Conservation (phyloP, 257 asterid genomes). For the Ligustrum vulgare region DNA sequence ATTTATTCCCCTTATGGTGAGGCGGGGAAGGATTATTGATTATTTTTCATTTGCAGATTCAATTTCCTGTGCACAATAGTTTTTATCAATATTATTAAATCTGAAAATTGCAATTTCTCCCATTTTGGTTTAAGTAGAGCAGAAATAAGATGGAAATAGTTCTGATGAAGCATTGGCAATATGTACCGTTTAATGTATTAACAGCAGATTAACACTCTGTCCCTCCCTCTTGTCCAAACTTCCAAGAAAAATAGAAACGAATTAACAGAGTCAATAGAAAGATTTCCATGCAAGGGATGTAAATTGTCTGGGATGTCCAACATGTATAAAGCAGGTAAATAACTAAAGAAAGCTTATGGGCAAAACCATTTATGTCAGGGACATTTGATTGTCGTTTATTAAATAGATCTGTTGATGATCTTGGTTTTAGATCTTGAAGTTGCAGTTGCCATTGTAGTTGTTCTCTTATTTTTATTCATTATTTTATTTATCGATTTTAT, state of each 20-base stretch:
- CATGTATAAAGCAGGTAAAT: background rate
- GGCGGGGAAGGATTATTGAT: constrained; percentile 16
- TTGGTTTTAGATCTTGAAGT: constrained; percentile 2
- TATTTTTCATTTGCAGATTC: background rate
- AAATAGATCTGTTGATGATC: background rate
- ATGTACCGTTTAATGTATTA: background rate
- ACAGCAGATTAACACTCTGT: background rate
- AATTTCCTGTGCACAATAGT: background rate
- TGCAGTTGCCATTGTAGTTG: background rate
- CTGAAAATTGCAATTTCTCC: background rate
- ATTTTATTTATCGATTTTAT: background rate
- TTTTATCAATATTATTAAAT: background rate
- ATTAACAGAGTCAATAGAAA: background rate
- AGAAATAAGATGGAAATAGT: constrained; percentile 1
- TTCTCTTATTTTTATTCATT: background rate
- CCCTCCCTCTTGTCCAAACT: background rate
- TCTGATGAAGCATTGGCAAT: constrained; percentile 1
- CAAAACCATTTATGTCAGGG: background rate
- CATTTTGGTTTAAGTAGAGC: constrained; percentile 5
- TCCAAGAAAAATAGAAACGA: background rate
- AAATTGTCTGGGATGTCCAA: background rate
- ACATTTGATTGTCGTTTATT: background rate
- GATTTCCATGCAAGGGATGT: background rate
- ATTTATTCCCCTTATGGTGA: constrained; percentile 84
- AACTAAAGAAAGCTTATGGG: background rate